Conservation (phyloP, 2,329 filamentous ascomycete species). For the Penicillium digitatum region DNA sequence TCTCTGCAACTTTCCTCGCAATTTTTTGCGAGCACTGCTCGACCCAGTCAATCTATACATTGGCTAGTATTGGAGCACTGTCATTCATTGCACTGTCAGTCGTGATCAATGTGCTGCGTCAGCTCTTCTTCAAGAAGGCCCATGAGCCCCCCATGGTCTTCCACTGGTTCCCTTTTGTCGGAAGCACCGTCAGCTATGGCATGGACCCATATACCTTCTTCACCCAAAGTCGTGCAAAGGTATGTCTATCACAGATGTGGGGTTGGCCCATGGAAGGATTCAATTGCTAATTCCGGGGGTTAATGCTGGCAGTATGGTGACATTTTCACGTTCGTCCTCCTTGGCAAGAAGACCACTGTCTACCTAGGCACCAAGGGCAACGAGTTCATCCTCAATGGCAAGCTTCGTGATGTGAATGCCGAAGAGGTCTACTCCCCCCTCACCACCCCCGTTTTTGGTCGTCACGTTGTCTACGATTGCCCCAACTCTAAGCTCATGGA, state of each 20-base stretch:
- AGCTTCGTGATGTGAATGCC: conserved; percentile 81
- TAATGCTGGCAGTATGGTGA: conserved; percentile 66
- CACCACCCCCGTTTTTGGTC: conserved; percentile 68
- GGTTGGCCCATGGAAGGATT: not conserved
- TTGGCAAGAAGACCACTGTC: conserved; percentile 86
- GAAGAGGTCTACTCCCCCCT: conserved; percentile 86
- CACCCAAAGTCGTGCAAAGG: conserved; percentile 66
- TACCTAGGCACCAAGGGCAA: conserved; percentile 78
- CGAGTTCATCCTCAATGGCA: conserved; percentile 88
- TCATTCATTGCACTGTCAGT: conserved; percentile 56
- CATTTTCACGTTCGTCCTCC: conserved; percentile 81
- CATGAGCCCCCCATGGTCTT: conserved; percentile 70
- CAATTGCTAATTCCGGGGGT: not conserved
- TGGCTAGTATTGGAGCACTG: conserved; percentile 44
- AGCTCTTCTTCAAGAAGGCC: conserved; percentile 75
- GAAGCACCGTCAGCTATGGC: conserved; percentile 88
- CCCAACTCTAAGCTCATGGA: conserved; percentile 92
- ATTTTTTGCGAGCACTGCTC: conserved; percentile 46
- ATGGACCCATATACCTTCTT: conserved; percentile 72
- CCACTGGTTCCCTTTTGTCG: conserved; percentile 67
- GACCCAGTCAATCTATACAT: conserved; percentile 45
- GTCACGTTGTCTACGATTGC: conserved; percentile 85
- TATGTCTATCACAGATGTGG: conserved; percentile 35
- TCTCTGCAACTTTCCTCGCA: conserved; percentile 48
- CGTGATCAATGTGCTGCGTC: conserved; percentile 71